These are phyloP conservation scores for Sporothrix curviconia DNA, from an alignment of 2,329 filamentous ascomycete species.

Conservation along the genomic window DNA sequence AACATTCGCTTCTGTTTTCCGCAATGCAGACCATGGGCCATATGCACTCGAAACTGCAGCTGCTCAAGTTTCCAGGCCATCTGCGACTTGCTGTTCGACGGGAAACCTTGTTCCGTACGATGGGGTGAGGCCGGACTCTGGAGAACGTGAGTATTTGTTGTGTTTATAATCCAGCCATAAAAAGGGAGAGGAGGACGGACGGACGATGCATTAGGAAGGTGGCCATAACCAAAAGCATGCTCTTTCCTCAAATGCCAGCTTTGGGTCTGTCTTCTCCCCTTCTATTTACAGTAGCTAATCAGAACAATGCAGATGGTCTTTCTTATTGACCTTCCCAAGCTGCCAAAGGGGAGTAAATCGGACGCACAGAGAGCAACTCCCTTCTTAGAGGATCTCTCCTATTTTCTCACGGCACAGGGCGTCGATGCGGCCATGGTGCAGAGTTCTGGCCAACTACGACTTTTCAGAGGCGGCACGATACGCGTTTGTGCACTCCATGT, in stretches of 20 bases:
- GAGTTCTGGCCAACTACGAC: slow-evolving; percentile 72
- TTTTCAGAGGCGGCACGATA: slow-evolving; percentile 66
- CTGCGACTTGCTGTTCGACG: slow-evolving; percentile 78
- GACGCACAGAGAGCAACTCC: slow-evolving; percentile 12
- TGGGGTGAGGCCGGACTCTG: slow-evolving; percentile 84
- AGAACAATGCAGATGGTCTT: slow-evolving; percentile 59
- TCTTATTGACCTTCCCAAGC: slow-evolving; percentile 78
- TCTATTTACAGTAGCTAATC: background rate
- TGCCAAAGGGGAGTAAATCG: slow-evolving; percentile 28
- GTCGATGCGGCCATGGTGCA: slow-evolving; percentile 57
- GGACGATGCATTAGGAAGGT: too few relatives aligned
- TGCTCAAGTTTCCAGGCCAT: slow-evolving; percentile 70
- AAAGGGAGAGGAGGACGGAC: background rate
- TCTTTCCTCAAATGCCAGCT: background rate
- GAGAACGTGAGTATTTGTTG: slow-evolving; percentile 60
- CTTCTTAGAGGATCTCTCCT: slow-evolving; percentile 65
- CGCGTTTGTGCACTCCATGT: slow-evolving; percentile 83
- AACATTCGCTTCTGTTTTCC: slow-evolving; percentile 72
- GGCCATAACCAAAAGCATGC: too few relatives aligned
- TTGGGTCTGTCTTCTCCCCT: background rate
- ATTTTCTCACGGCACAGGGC: slow-evolving; percentile 62
- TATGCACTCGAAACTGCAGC: slow-evolving; percentile 93
- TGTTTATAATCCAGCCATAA: background rate
- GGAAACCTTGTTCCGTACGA: slow-evolving; percentile 82
- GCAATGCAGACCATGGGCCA: slow-evolving; percentile 65